A percentile compares a stretch with the other conserved stretches of the same genome.
Conservation (phyloP, 345 rosid genomes). For the Syzygium aqueum region DNA sequence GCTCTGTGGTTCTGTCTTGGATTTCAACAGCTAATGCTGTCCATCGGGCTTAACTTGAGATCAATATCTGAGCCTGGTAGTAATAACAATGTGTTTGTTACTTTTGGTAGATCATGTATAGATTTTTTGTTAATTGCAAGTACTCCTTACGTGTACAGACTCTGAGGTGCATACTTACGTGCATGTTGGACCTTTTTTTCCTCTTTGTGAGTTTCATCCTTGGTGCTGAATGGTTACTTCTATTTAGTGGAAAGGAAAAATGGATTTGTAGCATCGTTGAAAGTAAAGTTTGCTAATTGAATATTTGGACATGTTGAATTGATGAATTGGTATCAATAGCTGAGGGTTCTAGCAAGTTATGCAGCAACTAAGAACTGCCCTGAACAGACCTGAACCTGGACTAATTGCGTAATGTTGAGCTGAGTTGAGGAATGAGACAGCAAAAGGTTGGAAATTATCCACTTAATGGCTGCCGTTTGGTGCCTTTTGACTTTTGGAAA, state of each 20-base stretch:
- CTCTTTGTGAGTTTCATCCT: neutral
- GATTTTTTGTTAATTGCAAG: neutral
- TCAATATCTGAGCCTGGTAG: neutral
- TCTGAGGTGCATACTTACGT: neutral
- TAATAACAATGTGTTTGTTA: neutral
- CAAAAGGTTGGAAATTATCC: neutral
- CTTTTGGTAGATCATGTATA: neutral
- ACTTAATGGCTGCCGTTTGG: neutral
- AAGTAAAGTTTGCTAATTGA: neutral
- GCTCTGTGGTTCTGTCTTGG: neutral
- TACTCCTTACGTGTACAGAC: neutral
- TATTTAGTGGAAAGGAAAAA: neutral
- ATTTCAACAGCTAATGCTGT: neutral
- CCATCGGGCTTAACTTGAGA: neutral
- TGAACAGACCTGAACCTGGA: neutral
- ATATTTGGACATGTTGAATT: neutral
- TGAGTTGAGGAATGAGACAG: neutral
- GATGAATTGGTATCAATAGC: neutral
- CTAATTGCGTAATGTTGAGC: neutral
- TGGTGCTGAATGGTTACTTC: neutral
- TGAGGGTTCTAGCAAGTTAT: neutral
- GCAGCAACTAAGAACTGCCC: neutral
- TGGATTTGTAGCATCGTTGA: neutral
- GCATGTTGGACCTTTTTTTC: neutral
- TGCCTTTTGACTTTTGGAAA: neutral